Evolutionary conservation across 1,284 basidiomycete species (phyloP), one percentile per base, ranked within the genome.

Genomic region (Ceratobasidium sp.): DNA sequence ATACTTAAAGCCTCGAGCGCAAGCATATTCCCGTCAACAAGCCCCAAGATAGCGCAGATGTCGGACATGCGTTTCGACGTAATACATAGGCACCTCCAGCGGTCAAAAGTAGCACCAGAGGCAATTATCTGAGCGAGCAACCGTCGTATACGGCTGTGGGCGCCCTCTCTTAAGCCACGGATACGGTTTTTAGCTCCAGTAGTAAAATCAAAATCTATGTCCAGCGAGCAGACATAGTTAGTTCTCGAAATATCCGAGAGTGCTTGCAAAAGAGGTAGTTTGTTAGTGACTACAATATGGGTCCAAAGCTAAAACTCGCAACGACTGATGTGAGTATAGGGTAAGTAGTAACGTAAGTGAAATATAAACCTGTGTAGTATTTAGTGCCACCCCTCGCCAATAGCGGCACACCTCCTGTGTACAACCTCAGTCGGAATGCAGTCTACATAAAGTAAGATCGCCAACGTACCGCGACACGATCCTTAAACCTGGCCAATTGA

Each of bases 291-390:
- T 64, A 46, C 3, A 23, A 64, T 64, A 44, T 64, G 23, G 4
- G 63, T 46, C 63, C 63, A 64, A 44, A 64, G 63, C 63, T 64
- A 12, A 9, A 23, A n/a, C 6, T 53, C 13, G 15, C n/a, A 64
- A 42, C 7, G 18, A 10, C 20, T 20, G 4, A 61, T 33, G 33
- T 61, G 60, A 18, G 18, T 15, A 42, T 20, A 15, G 5, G 7
- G 1, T 42, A 15, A 1, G 23, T 26, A 51, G 49, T 58, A 33
- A 15, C 4, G 9, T 61, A 33, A 61, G 28, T 26, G 55, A 56
- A 61, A 33, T 26, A 64, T 40, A 13, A 23, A 64, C 63, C 40
- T 23, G 40, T 23, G 40, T 44, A 6, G 63, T 64, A 44, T 23
- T 44, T 20, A 64, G n/a, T 64, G 63, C 63, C 39, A 64, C 63